Percentiles rank a stretch among this genome's conserved stretches.
Conservation (phyloP, 371 early-diverging fungal genomes). For the Zopfochytrium polystomum region DNA sequence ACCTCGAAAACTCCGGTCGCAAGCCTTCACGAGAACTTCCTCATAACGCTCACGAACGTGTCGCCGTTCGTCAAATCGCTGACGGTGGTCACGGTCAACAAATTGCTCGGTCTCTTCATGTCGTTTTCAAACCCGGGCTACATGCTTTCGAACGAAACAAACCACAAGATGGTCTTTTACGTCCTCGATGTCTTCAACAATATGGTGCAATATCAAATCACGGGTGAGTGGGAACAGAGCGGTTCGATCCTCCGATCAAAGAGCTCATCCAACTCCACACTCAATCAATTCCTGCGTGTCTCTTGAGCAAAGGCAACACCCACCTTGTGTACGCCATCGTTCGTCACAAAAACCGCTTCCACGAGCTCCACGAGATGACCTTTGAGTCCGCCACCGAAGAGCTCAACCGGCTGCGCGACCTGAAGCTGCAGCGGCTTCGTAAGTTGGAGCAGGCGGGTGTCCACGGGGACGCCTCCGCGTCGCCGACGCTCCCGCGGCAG, state of each 20-base stretch:
- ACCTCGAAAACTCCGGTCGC: slow-evolving; percentile 61
- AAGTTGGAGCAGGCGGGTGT: slow-evolving; percentile 17
- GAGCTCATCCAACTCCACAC: neutral
- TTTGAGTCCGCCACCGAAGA: slow-evolving; percentile 61
- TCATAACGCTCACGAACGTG: slow-evolving; percentile 75
- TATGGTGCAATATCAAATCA: slow-evolving; percentile 75
- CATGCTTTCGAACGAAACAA: slow-evolving; percentile 70
- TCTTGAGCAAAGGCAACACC: slow-evolving; percentile 58
- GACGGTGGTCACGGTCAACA: slow-evolving; percentile 66
- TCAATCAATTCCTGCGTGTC: neutral
- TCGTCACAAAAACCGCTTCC: slow-evolving; percentile 63
- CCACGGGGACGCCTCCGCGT: slow-evolving; percentile 5
- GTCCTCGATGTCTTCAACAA: slow-evolving; percentile 75
- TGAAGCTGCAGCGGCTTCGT: slow-evolving; percentile 38
- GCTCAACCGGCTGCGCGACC: slow-evolving; percentile 49
- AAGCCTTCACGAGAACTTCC: slow-evolving; percentile 70
- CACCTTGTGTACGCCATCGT: slow-evolving; percentile 76
- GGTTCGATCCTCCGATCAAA: neutral
- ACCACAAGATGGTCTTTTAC: slow-evolving; percentile 68
- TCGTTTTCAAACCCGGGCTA: slow-evolving; percentile 77
- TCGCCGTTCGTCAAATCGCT: slow-evolving; percentile 75
- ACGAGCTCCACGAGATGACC: slow-evolving; percentile 59
- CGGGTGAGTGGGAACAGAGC: slow-evolving; percentile 27
- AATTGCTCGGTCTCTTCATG: slow-evolving; percentile 68
- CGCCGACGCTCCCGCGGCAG: neutral